These are phyloP conservation scores for Clathrus columnatus DNA, from an alignment of 768 basidiomycete genomes.

Conservation along the genomic window DNA sequence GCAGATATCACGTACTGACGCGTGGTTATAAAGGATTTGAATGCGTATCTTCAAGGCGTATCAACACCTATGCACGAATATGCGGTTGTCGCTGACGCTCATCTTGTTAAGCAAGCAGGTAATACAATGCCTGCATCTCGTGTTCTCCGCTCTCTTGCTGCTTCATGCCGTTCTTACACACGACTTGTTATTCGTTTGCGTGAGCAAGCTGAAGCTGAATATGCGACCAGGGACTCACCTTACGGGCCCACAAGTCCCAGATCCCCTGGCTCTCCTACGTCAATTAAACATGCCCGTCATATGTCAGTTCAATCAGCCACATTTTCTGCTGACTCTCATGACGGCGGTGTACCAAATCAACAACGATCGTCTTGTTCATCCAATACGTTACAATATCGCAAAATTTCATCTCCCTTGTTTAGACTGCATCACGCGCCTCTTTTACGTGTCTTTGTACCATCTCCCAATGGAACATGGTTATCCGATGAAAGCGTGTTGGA, in stretches of 20 bases:
- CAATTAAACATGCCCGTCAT: neutral
- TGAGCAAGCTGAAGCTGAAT: conserved; percentile 65
- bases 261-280: conserved; percentile 3
- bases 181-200: conserved; percentile 73
- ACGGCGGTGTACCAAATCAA: conserved; percentile 5
- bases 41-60: conserved; percentile 72
- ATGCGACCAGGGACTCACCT: conserved; percentile 16
- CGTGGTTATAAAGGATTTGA: conserved; percentile 50
- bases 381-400: neutral
- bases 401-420: conserved; percentile 66
- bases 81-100: conserved; percentile 46
- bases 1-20: conserved; percentile 10
- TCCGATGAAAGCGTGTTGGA: conserved; percentile 72
- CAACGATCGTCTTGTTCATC: neutral
- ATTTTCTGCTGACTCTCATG: conserved; percentile 4
- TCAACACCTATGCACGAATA: conserved; percentile 70
- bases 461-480: conserved; percentile 80
- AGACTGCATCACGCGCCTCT: conserved; percentile 64
- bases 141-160: conserved; percentile 21
- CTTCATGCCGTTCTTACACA: conserved; percentile 66
- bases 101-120: conserved; percentile 37
- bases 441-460: conserved; percentile 75
- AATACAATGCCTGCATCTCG: conserved; percentile 26
- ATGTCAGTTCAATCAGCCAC: neutral
- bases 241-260: conserved; percentile 3